Conservation (phyloP, 257 asterid genomes). For the Avicennia marina region DNA sequence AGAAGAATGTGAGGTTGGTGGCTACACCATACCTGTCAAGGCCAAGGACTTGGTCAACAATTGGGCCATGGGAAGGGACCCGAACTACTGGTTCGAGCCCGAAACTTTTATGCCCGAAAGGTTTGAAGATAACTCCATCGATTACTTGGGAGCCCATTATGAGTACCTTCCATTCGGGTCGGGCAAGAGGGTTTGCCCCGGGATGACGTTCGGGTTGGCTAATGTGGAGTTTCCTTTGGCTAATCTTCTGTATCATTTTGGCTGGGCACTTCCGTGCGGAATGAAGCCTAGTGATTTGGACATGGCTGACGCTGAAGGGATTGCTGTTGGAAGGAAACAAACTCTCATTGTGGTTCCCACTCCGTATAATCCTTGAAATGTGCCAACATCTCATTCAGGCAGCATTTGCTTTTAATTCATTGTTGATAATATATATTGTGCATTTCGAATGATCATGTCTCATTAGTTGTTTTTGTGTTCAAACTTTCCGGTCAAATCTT, state of each 20-base stretch:
- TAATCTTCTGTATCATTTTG: background rate
- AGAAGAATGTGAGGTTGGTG: constrained; percentile 13
- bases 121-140: background rate
- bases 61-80: constrained; percentile 14
- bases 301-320: constrained; percentile 2
- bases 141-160: constrained; percentile 2
- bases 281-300: background rate
- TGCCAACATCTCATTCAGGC: no score
- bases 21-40: constrained; percentile 16
- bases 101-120: constrained; percentile 9
- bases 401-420: no score
- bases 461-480: no score
- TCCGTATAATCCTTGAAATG: no score
- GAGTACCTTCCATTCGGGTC: constrained; percentile 11
- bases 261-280: constrained; percentile 2
- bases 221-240: constrained; percentile 12
- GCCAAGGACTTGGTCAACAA: constrained; percentile 9
- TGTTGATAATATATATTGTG: no score
- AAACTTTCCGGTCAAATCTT: no score
- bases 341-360: background rate
- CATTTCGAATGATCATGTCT: no score
- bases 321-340: background rate
- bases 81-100: constrained; percentile 4
- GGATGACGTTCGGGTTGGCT: constrained; percentile 3
- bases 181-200: constrained; percentile 10